Conservation (phyloP, 345 rosid genomes). For the Eucalyptus dawsonii region DNA sequence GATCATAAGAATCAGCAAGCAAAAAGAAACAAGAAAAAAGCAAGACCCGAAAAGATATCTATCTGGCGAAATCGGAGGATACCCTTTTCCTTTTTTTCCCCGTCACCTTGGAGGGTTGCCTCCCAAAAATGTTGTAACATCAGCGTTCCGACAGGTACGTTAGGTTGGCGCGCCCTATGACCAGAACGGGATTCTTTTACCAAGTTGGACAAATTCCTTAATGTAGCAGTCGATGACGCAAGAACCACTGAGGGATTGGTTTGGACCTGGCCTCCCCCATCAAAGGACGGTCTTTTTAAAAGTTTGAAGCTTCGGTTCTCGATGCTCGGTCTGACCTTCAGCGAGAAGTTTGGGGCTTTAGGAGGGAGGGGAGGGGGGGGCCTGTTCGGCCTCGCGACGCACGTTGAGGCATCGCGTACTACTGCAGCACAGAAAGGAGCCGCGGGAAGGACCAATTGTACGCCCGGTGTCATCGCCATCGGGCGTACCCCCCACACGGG, state of each 20-base stretch:
- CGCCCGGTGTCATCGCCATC: background rate
- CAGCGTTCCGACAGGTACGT: background rate
- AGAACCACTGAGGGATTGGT: background rate
- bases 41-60: background rate
- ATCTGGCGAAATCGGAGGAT: background rate
- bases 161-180: background rate
- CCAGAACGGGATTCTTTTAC: background rate
- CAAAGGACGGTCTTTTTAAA: background rate
- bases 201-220: background rate
- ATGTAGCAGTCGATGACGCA: background rate
- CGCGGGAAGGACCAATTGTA: background rate
- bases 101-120: background rate
- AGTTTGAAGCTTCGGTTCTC: background rate
- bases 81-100: background rate
- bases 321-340: background rate
- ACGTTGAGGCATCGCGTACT: background rate
- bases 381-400: too few relatives aligned
- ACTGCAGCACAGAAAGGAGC: background rate
- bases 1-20: background rate
- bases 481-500: accelerated
- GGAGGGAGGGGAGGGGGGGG: accelerated
- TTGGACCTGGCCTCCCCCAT: background rate
- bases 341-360: background rate
- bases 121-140: background rate
- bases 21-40: background rate